These are phyloP conservation scores for Calvatia gigantea DNA, from an alignment of 768 basidiomycete genomes.

Conservation along the genomic window DNA sequence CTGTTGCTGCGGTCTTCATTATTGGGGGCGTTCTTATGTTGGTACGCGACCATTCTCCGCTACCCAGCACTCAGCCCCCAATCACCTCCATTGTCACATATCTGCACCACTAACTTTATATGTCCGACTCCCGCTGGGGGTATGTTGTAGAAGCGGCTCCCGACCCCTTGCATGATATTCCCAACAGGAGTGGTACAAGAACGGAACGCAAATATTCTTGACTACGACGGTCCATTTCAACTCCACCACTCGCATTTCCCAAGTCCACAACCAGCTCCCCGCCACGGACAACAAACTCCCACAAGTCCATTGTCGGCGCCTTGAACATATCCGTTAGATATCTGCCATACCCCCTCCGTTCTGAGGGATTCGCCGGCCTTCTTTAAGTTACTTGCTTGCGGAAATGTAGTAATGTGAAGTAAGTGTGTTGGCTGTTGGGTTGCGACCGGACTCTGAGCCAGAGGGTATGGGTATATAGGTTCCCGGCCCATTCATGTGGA, in stretches of 20 bases:
- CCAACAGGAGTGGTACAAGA: neutral
- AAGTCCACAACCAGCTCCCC: slow-evolving; percentile 27
- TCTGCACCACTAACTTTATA: too few species aligned
- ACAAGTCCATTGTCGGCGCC: slow-evolving; percentile 16
- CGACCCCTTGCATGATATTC: too few species aligned
- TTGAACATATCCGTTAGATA: slow-evolving; percentile 24
- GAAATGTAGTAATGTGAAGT: slow-evolving; percentile 21
- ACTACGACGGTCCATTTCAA: neutral
- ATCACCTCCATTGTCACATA: too few species aligned
- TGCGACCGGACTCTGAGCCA: too few species aligned
- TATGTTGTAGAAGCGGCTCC: too few species aligned
- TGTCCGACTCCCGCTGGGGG: too few species aligned
- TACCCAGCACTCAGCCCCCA: too few species aligned
- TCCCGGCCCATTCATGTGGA: too few species aligned
- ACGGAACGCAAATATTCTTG: neutral
- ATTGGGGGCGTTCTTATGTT: too few species aligned
- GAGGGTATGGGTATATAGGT: too few species aligned
- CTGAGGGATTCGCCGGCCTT: slow-evolving; percentile 20
- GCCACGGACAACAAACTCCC: slow-evolving; percentile 28
- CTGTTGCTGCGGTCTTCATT: too few species aligned
- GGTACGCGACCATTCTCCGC: neutral
- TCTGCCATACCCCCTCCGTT: slow-evolving; percentile 22
- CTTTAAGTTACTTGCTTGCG: slow-evolving; percentile 19
- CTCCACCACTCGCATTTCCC: slow-evolving; percentile 20
- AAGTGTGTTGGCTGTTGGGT: too few species aligned